A percentile compares a stretch with the other conserved stretches of the same genome.
Evolutionary conservation across 305 asterid species (phyloP).

Genomic region (Nicotiana rustica): DNA sequence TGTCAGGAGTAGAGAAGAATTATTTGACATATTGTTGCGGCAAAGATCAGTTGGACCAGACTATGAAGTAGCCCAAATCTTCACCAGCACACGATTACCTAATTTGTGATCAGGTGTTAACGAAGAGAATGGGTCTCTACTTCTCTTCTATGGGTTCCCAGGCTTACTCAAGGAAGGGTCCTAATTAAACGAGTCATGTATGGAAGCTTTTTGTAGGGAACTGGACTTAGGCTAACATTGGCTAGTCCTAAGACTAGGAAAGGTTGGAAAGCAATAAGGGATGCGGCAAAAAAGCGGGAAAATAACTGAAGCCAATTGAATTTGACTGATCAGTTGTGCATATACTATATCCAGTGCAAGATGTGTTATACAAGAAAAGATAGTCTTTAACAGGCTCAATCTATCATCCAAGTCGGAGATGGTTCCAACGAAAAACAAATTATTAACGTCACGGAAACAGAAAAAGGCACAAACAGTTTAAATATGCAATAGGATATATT

Average conservation of each 20-base stretch:
- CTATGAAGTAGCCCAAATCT: neutral
- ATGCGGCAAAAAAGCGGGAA: neutral
- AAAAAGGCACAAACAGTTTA: slow-evolving; percentile 1
- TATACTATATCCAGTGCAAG: neutral
- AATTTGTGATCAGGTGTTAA: neutral
- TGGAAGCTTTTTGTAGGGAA: neutral
- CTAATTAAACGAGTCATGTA: neutral
- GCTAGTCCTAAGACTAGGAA: neutral
- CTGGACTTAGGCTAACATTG: neutral
- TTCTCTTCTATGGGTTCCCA: neutral
- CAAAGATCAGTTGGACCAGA: neutral
- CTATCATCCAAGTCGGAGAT: neutral
- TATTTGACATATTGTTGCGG: neutral
- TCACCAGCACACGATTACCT: neutral
- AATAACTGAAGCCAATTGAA: neutral
- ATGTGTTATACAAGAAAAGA: neutral
- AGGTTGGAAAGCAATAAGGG: neutral
- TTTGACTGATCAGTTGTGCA: neutral
- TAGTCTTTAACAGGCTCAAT: neutral
- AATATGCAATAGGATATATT: slow-evolving; percentile 9
- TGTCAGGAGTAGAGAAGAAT: neutral
- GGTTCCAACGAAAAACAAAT: no score
- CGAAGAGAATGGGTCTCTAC: neutral
- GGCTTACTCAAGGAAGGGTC: neutral
- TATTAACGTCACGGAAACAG: neutral